phyloP scores from a whole-genome alignment of 345 rosid species.

The Passiflora organensis region DNA sequence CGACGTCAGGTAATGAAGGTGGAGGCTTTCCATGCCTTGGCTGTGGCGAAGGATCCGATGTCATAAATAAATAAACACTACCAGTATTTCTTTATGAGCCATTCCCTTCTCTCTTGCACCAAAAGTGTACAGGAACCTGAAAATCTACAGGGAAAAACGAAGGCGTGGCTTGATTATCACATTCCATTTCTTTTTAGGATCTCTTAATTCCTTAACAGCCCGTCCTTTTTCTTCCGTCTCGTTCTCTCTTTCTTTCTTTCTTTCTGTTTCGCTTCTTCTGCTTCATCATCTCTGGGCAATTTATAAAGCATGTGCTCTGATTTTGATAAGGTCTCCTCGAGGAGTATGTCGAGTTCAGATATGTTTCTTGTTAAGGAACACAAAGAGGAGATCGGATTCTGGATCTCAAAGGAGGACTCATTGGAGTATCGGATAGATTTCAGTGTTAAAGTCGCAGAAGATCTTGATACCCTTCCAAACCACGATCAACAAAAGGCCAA shows the following conservation, averaged over 20 bases:
- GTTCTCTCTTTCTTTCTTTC: neutral
- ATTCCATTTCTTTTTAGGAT: neutral
- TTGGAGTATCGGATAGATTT: too few species aligned
- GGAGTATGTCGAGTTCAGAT: conserved; percentile 29
- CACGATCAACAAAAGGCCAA: neutral
- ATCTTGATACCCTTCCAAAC: neutral
- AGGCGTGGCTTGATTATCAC: neutral
- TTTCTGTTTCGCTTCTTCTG: neutral
- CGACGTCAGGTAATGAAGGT: neutral
- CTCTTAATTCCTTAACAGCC: neutral
- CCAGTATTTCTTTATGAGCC: neutral
- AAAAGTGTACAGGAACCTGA: neutral
- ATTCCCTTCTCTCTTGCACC: neutral
- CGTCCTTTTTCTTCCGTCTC: neutral
- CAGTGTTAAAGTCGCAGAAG: neutral
- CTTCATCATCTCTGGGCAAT: neutral
- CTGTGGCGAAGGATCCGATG: conserved; percentile 33
- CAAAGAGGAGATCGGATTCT: conserved; percentile 21
- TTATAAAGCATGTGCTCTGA: conserved; percentile 3
- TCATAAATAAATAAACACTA: neutral
- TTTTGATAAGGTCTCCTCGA: neutral
- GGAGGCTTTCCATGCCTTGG: conserved; percentile 5
- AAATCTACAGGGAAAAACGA: neutral
- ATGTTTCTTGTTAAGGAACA: conserved; percentile 22
- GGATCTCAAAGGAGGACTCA: neutral